Evolutionary conservation across 2,329 filamentous ascomycete genomes (phyloP), one percentile per base, ranked within the genome.

Genomic region (Scytalidium sp.): DNA sequence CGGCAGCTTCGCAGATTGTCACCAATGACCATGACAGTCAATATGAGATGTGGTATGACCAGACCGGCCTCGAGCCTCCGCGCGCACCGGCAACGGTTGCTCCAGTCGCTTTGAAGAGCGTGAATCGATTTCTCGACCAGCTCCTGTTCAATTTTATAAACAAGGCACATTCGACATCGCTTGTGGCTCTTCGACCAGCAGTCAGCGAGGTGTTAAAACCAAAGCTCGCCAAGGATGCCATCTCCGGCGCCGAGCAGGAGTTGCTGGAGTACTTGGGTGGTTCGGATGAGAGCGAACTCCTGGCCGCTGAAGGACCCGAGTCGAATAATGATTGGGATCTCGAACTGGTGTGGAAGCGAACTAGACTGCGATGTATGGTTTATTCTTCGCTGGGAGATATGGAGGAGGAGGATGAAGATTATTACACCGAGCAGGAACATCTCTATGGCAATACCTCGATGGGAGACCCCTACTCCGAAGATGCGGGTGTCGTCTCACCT

Each of bases 361-460:
- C 92, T 0, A 84, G 94, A 48, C 73, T 99, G 61, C 84, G 94
- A 53, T 96, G 94, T 67, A 99, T 99, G 94, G 93, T 99, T 19
- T 97, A 97, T 67, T 97, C 92, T 8, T 92, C 94, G 8, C 75
- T 99, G 6, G 94, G 94, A 41, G 93, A 99, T 64, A 85, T 99
- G 79, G 95, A 99, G 68, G 94, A 99, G 70, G 92, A 97, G 58
- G 94, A 99, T 57, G 94, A 97, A 67, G 93, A 97, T 64, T 83
- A 85, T 45, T 90, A 90, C 63, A 88, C 95, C 65, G 84, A 91
- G 56, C 84, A 90, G 60, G 90, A 94, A 50, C 81, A 88, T 39
- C 75, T 93, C 10, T 71, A 74, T 40, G 80, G 83, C 32, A 73
- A 77, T 43, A 75, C 76, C 46, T 72, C 71, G 20, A 73, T 79